Percentiles rank a stretch among this genome's conserved stretches.
These are phyloP conservation scores for Sporothrix protearum DNA, from an alignment of 2,329 filamentous ascomycete species.

Conservation along the genomic window DNA sequence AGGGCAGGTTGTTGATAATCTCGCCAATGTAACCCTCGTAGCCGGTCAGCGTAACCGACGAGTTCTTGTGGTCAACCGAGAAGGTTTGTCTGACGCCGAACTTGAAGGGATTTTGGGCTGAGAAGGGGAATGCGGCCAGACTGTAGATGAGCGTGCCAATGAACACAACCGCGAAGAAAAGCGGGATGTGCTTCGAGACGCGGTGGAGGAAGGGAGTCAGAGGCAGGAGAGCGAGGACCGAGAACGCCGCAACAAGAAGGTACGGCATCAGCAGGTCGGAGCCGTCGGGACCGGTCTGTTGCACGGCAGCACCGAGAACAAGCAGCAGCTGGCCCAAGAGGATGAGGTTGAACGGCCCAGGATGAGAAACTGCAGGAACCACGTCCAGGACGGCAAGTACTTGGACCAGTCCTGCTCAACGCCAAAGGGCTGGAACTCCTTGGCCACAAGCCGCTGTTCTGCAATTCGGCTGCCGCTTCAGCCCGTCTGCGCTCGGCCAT, in stretches of 20 bases:
- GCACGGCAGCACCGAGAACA: slow-evolving; percentile 65
- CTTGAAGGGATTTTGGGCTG: slow-evolving; percentile 72
- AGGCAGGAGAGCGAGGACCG: slow-evolving; percentile 70
- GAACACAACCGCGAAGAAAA: slow-evolving; percentile 70
- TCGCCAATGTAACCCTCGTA: slow-evolving; percentile 62
- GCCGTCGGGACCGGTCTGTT: slow-evolving; percentile 83
- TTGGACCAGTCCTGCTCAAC: slow-evolving; percentile 84
- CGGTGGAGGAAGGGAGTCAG: slow-evolving; percentile 82
- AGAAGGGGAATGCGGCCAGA: slow-evolving; percentile 84
- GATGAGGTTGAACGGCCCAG: slow-evolving; percentile 71
- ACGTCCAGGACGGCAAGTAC: slow-evolving; percentile 75
- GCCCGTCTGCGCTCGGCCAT: slow-evolving; percentile 29
- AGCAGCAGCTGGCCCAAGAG: slow-evolving; percentile 73
- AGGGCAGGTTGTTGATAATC: slow-evolving; percentile 67
- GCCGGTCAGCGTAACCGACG: slow-evolving; percentile 66
- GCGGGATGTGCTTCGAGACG: slow-evolving; percentile 75
- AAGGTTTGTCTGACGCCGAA: slow-evolving; percentile 81
- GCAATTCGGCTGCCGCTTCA: slow-evolving; percentile 27
- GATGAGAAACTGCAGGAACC: slow-evolving; percentile 81
- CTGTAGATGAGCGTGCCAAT: slow-evolving; percentile 79
- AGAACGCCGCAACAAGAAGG: slow-evolving; percentile 62
- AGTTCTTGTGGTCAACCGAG: slow-evolving; percentile 69
- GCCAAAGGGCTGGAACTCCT: slow-evolving; percentile 50
- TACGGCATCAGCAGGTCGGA: slow-evolving; percentile 69
- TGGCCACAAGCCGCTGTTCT: slow-evolving; percentile 31